These are phyloP conservation scores for Alternaria sp. DNA, from an alignment of 2,329 filamentous ascomycete species.

Conservation along the genomic window DNA sequence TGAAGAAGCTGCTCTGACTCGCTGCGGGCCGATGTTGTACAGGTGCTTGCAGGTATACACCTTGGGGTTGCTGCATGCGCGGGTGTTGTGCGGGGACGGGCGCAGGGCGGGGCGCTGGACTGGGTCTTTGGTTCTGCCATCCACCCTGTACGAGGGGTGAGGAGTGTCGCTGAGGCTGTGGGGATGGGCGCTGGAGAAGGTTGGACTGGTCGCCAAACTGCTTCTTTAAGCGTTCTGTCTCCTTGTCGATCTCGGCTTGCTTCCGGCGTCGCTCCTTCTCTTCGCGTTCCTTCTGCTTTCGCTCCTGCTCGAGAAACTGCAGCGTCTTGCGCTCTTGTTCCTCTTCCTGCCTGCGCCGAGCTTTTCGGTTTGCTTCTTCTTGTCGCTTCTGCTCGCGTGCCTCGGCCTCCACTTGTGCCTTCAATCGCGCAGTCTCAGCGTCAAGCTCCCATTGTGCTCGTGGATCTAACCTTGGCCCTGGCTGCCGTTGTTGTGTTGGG, in stretches of 20 bases:
- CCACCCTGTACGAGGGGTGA: slow-evolving; percentile 24
- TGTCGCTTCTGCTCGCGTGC: slow-evolving; percentile 56
- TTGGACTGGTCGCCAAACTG: slow-evolving; percentile 64
- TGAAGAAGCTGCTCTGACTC: slow-evolving; percentile 46
- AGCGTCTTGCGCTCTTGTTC: slow-evolving; percentile 54
- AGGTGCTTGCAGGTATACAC: slow-evolving; percentile 40
- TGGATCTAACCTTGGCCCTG: slow-evolving; percentile 50
- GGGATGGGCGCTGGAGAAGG: slow-evolving; percentile 26
- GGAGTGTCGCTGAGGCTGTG: slow-evolving; percentile 31
- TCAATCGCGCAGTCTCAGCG: slow-evolving; percentile 56
- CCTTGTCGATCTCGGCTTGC: slow-evolving; percentile 67
- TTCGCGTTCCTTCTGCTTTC: slow-evolving; percentile 67
- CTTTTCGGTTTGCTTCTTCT: slow-evolving; percentile 54
- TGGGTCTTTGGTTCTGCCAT: slow-evolving; percentile 18
- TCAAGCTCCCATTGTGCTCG: slow-evolving; percentile 61
- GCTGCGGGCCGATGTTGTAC: slow-evolving; percentile 33
- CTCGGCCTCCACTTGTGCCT: slow-evolving; percentile 53
- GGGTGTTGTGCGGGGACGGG: slow-evolving; percentile 26
- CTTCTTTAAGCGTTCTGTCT: slow-evolving; percentile 75
- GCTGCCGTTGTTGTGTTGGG: slow-evolving; percentile 14
- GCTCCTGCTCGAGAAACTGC: slow-evolving; percentile 44
- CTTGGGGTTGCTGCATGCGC: slow-evolving; percentile 19
- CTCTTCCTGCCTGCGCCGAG: slow-evolving; percentile 65
- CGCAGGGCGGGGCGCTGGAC: slow-evolving; percentile 11
- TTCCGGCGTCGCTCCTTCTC: slow-evolving; percentile 65